Conservation (phyloP, 176 grass and related monocot genomes). For the Chloris gayana region DNA sequence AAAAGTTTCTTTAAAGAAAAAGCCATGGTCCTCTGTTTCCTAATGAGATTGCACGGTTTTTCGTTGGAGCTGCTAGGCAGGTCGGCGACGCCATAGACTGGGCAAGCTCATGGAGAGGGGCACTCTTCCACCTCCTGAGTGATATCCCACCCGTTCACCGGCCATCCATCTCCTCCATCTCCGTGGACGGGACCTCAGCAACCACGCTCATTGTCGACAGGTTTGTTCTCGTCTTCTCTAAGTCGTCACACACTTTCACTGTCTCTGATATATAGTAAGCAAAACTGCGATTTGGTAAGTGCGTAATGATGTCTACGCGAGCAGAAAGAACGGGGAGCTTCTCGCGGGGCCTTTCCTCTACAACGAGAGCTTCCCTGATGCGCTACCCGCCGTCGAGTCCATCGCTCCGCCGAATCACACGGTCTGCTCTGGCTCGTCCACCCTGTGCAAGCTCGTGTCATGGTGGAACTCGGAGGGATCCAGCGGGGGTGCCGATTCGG, state of each 20-base stretch:
- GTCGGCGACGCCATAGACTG: slow-evolving; percentile 35
- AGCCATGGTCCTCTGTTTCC: background rate
- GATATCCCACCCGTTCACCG: slow-evolving; percentile 32
- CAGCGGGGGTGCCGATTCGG: slow-evolving; percentile 14
- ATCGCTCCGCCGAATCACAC: slow-evolving; percentile 77
- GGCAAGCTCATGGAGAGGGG: slow-evolving; percentile 66
- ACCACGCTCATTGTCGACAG: slow-evolving; percentile 78
- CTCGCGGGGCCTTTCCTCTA: slow-evolving; percentile 71
- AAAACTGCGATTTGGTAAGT: background rate
- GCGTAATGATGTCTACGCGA: background rate
- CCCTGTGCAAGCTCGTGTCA: slow-evolving; percentile 81
- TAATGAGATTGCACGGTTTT: background rate
- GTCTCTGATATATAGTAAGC: background rate
- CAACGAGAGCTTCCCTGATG: slow-evolving; percentile 72
- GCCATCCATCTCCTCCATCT: slow-evolving; percentile 63
- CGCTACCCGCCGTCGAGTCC: slow-evolving; percentile 56
- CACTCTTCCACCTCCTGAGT: slow-evolving; percentile 69
- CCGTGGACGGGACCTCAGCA: slow-evolving; percentile 64
- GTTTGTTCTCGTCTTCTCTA: slow-evolving; percentile 8
- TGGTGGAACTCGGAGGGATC: slow-evolving; percentile 55
- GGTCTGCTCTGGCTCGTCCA: slow-evolving; percentile 71
- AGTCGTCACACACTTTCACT: background rate
- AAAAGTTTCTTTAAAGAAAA: too few species aligned
- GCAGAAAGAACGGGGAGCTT: slow-evolving; percentile 55
- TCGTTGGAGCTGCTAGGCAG: slow-evolving; percentile 51